Evolutionary conservation across 257 asterid genomes (phyloP).

Genomic region (Fraxinus excelsior): DNA sequence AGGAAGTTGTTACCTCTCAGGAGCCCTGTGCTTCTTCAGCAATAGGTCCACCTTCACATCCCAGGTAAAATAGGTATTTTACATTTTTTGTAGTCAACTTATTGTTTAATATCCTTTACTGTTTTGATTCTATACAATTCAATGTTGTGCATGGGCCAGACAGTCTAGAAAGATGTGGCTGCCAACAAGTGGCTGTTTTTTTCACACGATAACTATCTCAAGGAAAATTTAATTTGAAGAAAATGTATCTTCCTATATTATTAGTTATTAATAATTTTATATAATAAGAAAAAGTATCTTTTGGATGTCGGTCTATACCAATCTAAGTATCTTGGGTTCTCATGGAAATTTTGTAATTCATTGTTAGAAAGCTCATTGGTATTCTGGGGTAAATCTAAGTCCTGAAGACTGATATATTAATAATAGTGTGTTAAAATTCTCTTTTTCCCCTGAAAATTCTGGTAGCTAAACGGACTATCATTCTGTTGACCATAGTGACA

Average conservation of each 20-base stretch:
- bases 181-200: not conserved
- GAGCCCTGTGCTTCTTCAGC: conserved; percentile 47
- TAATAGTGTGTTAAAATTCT: too few relatives aligned
- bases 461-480: too few relatives aligned
- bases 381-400: too few relatives aligned
- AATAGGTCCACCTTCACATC: conserved; percentile 50
- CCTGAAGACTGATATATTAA: too few relatives aligned
- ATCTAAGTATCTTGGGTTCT: too few relatives aligned
- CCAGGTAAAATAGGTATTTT: conserved; percentile 72
- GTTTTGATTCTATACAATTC: not conserved
- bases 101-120: not conserved
- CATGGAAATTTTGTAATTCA: too few relatives aligned
- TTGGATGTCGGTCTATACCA: too few relatives aligned
- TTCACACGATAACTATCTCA: not conserved
- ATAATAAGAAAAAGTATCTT: too few relatives aligned
- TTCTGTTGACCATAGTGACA: too few relatives aligned
- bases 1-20: conserved; percentile 54
- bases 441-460: too few relatives aligned
- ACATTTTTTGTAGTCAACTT: not conserved
- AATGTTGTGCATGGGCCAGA: not conserved
- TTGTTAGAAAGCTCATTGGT: too few relatives aligned
- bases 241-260: conserved; percentile 10
- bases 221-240: not conserved
- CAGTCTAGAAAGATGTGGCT: not conserved
- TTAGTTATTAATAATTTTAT: not conserved